phyloP scores from a whole-genome alignment of 306 rosid species.

The Prunus mume region DNA sequence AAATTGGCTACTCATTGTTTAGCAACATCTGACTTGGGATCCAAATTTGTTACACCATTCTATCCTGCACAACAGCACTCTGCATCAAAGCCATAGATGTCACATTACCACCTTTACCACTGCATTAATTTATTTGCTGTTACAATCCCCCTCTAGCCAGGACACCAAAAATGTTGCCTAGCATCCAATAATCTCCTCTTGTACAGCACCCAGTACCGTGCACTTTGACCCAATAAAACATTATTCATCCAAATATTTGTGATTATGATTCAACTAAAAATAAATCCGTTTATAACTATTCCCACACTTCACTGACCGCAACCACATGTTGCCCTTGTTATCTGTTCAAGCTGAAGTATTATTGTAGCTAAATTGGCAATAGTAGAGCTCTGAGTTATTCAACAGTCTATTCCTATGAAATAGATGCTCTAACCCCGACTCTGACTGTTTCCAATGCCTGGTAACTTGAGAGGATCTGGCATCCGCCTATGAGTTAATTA shows the following conservation, averaged over 20 bases:
- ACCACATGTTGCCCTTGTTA: not conserved
- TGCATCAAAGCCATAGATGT: not conserved
- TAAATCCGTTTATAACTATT: not conserved
- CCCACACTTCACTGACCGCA: not conserved
- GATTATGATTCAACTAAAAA: not conserved
- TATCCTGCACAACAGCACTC: not conserved
- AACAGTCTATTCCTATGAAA: no score
- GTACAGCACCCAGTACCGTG: not conserved
- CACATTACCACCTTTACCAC: not conserved
- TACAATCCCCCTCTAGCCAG: not conserved
- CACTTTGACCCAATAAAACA: not conserved
- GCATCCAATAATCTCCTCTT: constrained; percentile 7
- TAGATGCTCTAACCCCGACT: not conserved
- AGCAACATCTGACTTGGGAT: not conserved
- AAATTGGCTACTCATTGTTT: not conserved
- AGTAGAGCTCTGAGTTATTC: no score
- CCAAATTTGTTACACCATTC: not conserved
- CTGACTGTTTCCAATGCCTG: not conserved
- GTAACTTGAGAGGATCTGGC: not conserved
- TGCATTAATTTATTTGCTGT: not conserved
- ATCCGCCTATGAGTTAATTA: not conserved
- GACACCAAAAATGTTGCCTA: not conserved
- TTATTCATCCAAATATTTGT: not conserved
- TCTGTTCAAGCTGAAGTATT: not conserved
- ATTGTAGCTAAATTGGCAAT: constrained; percentile 1